A percentile compares a stretch with the other conserved stretches of the same genome.
Evolutionary conservation across 2,329 filamentous ascomycete genomes (phyloP).

Genomic region (Pseudogymnoascus sp.): DNA sequence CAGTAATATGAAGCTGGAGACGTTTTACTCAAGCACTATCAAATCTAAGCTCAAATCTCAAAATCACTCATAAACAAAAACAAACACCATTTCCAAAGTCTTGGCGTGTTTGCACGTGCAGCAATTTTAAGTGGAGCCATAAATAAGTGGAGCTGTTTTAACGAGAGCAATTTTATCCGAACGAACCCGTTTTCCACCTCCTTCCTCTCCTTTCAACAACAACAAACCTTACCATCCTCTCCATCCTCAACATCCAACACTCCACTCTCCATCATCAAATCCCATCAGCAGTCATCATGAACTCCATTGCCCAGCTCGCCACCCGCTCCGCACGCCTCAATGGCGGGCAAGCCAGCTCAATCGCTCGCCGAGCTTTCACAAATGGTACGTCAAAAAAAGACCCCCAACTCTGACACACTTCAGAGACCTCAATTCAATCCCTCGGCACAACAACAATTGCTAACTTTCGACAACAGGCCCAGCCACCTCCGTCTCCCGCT

Average conservation of each 20-base stretch:
- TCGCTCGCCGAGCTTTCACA: constrained; percentile 23
- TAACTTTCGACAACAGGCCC: constrained; percentile 18
- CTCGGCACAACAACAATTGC: constrained; percentile 1
- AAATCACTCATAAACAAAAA: constrained; percentile 1
- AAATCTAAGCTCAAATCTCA: background rate
- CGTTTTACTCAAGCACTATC: background rate
- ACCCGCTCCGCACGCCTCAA: constrained; percentile 19
- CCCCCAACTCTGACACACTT: background rate
- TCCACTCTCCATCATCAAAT: constrained; percentile 16
- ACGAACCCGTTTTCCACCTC: constrained; percentile 9
- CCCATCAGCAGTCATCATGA: constrained; percentile 23
- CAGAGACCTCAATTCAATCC: background rate
- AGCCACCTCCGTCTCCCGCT: constrained; percentile 21
- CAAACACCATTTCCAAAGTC: background rate
- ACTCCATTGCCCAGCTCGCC: constrained; percentile 20
- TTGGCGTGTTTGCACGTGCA: constrained; percentile 8
- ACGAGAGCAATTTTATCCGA: constrained; percentile 9
- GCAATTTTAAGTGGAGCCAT: constrained; percentile 6
- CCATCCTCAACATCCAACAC: constrained; percentile 9
- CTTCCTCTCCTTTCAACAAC: constrained; percentile 10
- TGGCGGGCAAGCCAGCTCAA: constrained; percentile 21
- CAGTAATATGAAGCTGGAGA: background rate
- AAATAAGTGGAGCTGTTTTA: constrained; percentile 6
- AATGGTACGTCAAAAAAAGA: constrained; percentile 20
- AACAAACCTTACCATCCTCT: background rate